Percentiles rank a stretch among this genome's conserved stretches.
Conservation (phyloP, 192 early-diverging fungal genomes). For the Phycomyces blakesleeanus region DNA sequence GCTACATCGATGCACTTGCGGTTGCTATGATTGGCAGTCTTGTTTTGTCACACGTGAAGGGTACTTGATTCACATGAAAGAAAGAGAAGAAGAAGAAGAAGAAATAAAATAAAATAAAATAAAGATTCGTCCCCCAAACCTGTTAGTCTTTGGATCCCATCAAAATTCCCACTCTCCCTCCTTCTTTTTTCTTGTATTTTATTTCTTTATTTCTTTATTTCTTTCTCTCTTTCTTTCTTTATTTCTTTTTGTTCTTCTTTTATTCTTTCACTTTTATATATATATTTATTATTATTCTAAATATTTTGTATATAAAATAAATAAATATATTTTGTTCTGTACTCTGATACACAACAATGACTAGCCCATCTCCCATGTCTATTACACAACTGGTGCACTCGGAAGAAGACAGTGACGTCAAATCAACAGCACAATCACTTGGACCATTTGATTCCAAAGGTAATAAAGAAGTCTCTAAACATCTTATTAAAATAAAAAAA, state of each 20-base stretch:
- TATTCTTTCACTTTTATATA: not conserved
- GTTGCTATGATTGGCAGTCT: no score
- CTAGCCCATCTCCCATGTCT: slow-evolving; percentile 12
- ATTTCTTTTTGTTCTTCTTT: not conserved
- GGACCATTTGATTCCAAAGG: not conserved
- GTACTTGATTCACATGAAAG: no score
- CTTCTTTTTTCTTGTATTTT: not conserved
- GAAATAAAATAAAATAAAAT: no score
- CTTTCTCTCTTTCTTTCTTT: not conserved
- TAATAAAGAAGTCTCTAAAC: not conserved
- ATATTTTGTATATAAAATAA: no score
- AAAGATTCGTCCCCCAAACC: no score
- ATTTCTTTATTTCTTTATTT: not conserved
- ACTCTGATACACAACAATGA: slow-evolving; percentile 8
- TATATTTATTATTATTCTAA: no score
- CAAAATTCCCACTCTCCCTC: not conserved
- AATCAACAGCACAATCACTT: slow-evolving; percentile 1
- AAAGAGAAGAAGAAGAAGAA: no score
- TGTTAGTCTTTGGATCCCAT: not conserved
- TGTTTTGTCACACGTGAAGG: no score
- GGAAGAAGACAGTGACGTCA: not conserved
- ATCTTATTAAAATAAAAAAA: not conserved
- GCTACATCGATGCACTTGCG: no score
- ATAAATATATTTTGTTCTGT: not conserved
- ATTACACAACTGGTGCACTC: slow-evolving; percentile 10